These are phyloP conservation scores for Begonia loranthoides DNA, from an alignment of 306 rosid genomes.

Conservation along the genomic window DNA sequence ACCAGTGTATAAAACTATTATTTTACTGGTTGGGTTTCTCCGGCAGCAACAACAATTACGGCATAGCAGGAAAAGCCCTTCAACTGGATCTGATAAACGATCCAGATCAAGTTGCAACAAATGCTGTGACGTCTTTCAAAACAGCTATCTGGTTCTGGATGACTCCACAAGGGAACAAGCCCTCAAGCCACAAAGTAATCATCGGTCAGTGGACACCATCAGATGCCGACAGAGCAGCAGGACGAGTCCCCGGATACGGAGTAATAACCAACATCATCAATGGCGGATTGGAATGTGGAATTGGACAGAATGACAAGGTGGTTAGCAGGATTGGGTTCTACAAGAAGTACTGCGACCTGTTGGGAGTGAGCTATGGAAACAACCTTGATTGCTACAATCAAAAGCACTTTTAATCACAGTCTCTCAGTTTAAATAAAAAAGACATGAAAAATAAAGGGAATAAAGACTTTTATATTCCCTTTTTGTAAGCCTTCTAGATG, in stretches of 20 bases:
- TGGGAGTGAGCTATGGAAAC: conserved; percentile 14
- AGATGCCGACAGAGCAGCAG: conserved; percentile 14
- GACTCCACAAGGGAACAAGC: conserved; percentile 50
- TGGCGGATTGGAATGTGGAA: conserved; percentile 50
- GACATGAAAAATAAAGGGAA: no score
- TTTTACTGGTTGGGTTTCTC: background rate
- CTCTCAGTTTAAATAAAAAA: no score
- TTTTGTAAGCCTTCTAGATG: no score
- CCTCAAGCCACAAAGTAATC: conserved; percentile 54
- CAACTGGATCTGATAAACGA: conserved; percentile 26
- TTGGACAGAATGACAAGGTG: conserved; percentile 15
- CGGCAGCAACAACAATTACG: conserved; percentile 50
- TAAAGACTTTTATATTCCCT: no score
- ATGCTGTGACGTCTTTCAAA: conserved; percentile 33
- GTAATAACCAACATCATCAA: conserved; percentile 48
- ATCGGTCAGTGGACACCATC: conserved; percentile 34
- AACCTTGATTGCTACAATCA: conserved; percentile 33
- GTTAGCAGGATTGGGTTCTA: conserved; percentile 37
- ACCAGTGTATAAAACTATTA: background rate
- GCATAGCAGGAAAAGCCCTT: conserved; percentile 33
- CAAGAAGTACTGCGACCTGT: conserved; percentile 17
- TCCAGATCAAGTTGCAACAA: conserved; percentile 44
- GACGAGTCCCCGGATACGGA: conserved; percentile 36
- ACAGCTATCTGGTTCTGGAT: conserved; percentile 75
- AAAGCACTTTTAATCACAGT: conserved; percentile 10